Evolutionary conservation across 768 basidiomycete species (phyloP), one percentile per base, ranked within the genome.

Genomic region (Pulveroboletus sp.): DNA sequence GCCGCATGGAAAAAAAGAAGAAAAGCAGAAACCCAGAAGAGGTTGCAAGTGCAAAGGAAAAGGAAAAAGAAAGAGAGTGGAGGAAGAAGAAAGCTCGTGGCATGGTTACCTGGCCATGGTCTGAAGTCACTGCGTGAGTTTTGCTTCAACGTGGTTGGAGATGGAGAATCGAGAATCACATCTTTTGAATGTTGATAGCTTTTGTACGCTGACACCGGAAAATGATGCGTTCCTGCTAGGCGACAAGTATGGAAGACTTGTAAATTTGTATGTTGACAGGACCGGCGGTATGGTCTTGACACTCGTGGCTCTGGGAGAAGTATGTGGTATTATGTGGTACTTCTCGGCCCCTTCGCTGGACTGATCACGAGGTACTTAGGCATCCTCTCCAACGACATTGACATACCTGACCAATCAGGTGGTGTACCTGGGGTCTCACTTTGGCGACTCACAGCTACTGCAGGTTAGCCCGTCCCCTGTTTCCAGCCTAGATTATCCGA

Each of bases 351-450:
- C n/a, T 39, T 44, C 14, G 52, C 30, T 61, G 43, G 14, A 37
- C 38, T 50, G 3, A 60, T 39, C 14, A 1, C 46, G 37, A 36
- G 11, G 39, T 30, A 31, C 26, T 11, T 46, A 91, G 89, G 78
- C 79, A 28, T 88, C 91, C 1, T 75, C 89, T 9, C 72, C 90
- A 0, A 86, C 76, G 9, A 77, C 82, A 10, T 61, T 95, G 51
- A 81, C 86, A 1, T 85, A 91, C 57, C 74, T 96, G 11, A 74
- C 81, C 6, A 76, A 80, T 41, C 83, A 89, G 63, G 68, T 78
- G 8, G 54, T 93, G 8, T 95, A 84, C 60, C 71, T 93, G 18
- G 89, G 91, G 15, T 93, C 92, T 6, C 86, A 91, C 56, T 72
- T 78, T 14, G 90, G 89, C 15, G 83, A 93, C 63, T 86, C 90